These are phyloP conservation scores for Parasarocladium wereldwijsianum DNA, from an alignment of 2,329 filamentous ascomycete genomes.

Conservation along the genomic window DNA sequence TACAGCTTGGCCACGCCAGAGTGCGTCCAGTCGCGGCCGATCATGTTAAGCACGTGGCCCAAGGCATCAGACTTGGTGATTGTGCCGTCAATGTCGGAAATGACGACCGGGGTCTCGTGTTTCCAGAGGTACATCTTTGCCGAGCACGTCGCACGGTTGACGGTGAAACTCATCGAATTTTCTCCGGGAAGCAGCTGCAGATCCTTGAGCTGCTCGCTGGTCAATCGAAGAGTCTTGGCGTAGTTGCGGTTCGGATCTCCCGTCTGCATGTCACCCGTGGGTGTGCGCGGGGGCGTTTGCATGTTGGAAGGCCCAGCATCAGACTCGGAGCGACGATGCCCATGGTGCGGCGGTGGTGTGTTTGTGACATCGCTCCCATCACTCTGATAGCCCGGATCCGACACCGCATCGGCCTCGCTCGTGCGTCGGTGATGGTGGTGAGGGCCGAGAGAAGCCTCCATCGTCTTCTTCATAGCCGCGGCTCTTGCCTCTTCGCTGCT, in stretches of 20 bases:
- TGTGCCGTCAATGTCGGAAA: constrained; percentile 96
- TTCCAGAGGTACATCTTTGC: constrained; percentile 93
- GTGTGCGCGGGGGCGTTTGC: constrained; percentile 54
- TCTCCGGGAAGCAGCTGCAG: constrained; percentile 71
- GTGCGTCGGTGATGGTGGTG: constrained; percentile 29
- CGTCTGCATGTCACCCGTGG: constrained; percentile 47
- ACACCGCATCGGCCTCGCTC: constrained; percentile 62
- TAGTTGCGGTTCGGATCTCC: constrained; percentile 74
- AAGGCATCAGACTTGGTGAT: constrained; percentile 96
- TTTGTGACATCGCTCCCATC: constrained; percentile 56
- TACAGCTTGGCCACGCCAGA: constrained; percentile 93
- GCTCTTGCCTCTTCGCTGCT: constrained; percentile 94
- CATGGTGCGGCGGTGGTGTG: constrained; percentile 24
- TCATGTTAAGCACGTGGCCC: constrained; percentile 90
- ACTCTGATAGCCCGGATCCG: constrained; percentile 90
- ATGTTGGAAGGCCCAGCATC: constrained; percentile 39
- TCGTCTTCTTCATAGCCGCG: constrained; percentile 56
- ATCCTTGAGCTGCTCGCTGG: constrained; percentile 85
- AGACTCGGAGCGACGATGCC: constrained; percentile 53
- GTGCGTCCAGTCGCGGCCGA: constrained; percentile 96
- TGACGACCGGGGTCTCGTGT: constrained; percentile 82
- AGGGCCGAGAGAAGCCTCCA: constrained; percentile 32
- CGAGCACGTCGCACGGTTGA: constrained; percentile 83
- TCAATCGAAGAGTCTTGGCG: constrained; percentile 88
- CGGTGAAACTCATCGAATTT: constrained; percentile 90